Conservation (phyloP, 1,139 yeast species). For the Diutina siamensis region DNA sequence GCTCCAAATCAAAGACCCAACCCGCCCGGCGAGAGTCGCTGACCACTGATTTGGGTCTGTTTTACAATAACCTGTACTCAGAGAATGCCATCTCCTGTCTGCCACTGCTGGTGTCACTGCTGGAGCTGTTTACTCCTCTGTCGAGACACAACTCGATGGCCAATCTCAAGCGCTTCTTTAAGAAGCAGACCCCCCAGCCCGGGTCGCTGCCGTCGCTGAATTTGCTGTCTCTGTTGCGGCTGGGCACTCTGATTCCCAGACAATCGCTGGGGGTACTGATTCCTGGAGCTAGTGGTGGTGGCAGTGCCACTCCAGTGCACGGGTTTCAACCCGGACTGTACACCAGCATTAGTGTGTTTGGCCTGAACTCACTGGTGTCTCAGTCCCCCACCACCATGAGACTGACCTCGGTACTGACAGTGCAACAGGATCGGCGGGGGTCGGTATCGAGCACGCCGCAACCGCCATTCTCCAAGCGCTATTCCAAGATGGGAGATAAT, state of each 20-base stretch:
- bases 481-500: constrained; percentile 73
- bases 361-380: constrained; percentile 6
- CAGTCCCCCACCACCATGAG: constrained; percentile 1
- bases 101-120: constrained; percentile 29
- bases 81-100: constrained; percentile 18
- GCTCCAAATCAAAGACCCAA: constrained; percentile 23
- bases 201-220: constrained; percentile 15
- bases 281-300: background rate
- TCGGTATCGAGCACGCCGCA: constrained; percentile 28
- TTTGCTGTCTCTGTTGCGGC: background rate
- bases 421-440: constrained; percentile 23
- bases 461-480: constrained; percentile 59
- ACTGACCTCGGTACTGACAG: background rate
- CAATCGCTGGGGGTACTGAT: background rate
- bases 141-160: constrained; percentile 63
- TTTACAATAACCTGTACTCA: constrained; percentile 25
- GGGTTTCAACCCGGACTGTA: constrained; percentile 1
- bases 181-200: constrained; percentile 27
- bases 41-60: constrained; percentile 34
- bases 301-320: background rate
- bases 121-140: constrained; percentile 17
- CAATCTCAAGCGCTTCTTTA: constrained; percentile 52
- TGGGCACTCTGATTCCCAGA: background rate
- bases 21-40: constrained; percentile 14
- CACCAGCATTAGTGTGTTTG: background rate